Evolutionary conservation across 768 basidiomycete genomes (phyloP), one percentile per base, ranked within the genome.

Genomic region (Chalciporus chontae): DNA sequence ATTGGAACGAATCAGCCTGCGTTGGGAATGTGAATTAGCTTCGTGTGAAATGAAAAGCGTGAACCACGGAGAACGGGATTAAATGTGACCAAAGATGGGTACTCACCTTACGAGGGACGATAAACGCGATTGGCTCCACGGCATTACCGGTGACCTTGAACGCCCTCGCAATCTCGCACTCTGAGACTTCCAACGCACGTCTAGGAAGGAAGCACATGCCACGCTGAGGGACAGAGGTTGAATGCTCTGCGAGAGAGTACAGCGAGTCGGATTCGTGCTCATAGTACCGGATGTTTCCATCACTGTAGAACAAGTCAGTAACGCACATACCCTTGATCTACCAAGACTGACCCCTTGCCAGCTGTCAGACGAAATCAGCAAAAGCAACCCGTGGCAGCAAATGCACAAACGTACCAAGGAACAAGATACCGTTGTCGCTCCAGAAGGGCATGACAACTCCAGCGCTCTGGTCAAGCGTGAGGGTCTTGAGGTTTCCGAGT

Each of bases 381-480:
- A 47, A 21, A 31, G 41, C 44, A 36, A 51, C 45, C 26, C 42
- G 48, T 39, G 24, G 48, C 8, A 1, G 11, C 21, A 43, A 47
- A 43, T 7, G 34, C 18, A 17, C 3, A 41, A n/a, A 69, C 79
- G 29, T 44, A 84, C 82, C 83, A 51, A 91, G 75, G 79, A 93
- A 91, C 38, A 94, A 71, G 47, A 96, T 87, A 57, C 90, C 87
- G 67, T 95, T 97, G 58, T 95, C 94, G 37, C 81, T 84, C 85
- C 91, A 98, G 83, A 96, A 96, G 2, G 95, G 95, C 94, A 98
- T 98, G 38, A 94, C 67, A 9, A 95, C 91, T 34, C 95, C 95
- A 45, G 94, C 84, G 34, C 85, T 86, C 67, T 94, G 92, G 68
- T 99, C 95, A 52, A 98, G 73, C 13, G 75, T 76, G 46, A 83